A percentile compares a stretch with the other conserved stretches of the same genome.
Evolutionary conservation across 306 rosid species (phyloP).

Genomic region (cucumber (Cucumis sativus)): Cucumber_9930_V3 NC_026655.2:31765501-31766000

Average conservation of each 20-base stretch:
- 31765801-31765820: background rate
- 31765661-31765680: slow-evolving; percentile 8
- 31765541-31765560: background rate
- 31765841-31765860: background rate
- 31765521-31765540: background rate
- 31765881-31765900: background rate
- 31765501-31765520: background rate
- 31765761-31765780: background rate
- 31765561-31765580: slow-evolving; percentile 22
- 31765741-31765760: background rate
- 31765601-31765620: slow-evolving; percentile 19
- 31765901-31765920: no score
- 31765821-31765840: background rate
- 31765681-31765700: slow-evolving; percentile 21
- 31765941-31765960: slow-evolving; percentile 41
- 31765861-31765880: background rate
- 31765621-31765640: slow-evolving; percentile 13
- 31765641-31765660: slow-evolving; percentile 8
- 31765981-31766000: slow-evolving; percentile 40
- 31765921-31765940: slow-evolving; percentile 22
- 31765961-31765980: slow-evolving; percentile 61
- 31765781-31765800: background rate
- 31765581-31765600: slow-evolving; percentile 19
- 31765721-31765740: background rate
- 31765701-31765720: slow-evolving; percentile 17